Base-by-base conservation (phyloP, 176 grass and related monocot species). In the Eleusine indica region DNA sequence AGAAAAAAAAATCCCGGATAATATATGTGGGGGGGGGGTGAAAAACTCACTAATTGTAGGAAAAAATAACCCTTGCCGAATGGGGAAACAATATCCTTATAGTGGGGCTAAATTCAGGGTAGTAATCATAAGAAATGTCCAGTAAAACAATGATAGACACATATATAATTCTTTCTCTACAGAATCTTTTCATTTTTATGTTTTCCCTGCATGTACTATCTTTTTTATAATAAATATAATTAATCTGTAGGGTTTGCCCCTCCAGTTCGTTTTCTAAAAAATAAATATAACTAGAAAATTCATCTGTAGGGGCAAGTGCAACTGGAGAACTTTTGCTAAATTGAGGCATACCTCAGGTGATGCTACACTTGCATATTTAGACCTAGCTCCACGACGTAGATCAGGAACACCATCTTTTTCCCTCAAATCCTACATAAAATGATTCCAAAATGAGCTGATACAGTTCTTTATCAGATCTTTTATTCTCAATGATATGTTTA, bases 321-420 rank as follows among this genome's bases (percentile, higher is more conserved):
- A 39, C 4, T 70, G 8, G 2, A 66, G 9, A 77, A 60, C 7
- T 66, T 67, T 61, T 61, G 64, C 69, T 76, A 13, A 80, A 67
- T 85, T 71, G 8, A 44, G 65, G 65, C 78, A 68, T 65, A 99
- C 96, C 96, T 99, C 93, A 79, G 91, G 93, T 18, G 87, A 89
- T 81, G 68, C 65, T 75, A 95, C 91, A 21, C 82, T 92, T 42
- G 93, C 87, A 94, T 94, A 99, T 94, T 94, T 99, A 69, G 83
- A 89, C 79, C 96, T 92, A 92, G 93, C 93, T 80, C 64, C 89
- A 80, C 86, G 88, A 14, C 96, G 82, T 70, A 99, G 87, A 91
- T 96, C 93, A 86, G 96, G 96, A 85, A 99, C 72, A 38, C 96
- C 96, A 88, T 99, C 89, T 75, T 80, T 95, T 78, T 76, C 81